These are phyloP conservation scores for Neostapfia colusana DNA, from an alignment of 176 grass and related monocot genomes.

Conservation along the genomic window DNA sequence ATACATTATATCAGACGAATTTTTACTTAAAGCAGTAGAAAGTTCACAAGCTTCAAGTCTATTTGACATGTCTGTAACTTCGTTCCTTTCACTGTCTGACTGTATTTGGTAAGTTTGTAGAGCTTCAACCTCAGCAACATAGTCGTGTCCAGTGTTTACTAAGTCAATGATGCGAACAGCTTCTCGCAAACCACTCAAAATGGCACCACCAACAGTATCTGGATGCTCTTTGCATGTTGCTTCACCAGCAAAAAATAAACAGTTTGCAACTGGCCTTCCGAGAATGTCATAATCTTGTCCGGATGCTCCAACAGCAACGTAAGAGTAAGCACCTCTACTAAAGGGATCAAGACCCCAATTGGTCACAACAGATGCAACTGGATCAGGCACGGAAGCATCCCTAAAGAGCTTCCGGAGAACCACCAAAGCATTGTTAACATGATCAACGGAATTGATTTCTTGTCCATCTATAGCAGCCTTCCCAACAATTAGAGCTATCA, in stretches of 20 bases:
- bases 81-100: constrained; percentile 85
- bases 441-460: constrained; percentile 58
- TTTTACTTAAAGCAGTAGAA: constrained; percentile 65
- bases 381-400: constrained; percentile 77
- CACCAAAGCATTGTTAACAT: constrained; percentile 81
- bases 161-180: constrained; percentile 88
- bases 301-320: constrained; percentile 89
- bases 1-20: constrained; percentile 57
- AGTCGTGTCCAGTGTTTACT: constrained; percentile 66
- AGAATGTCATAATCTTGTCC: constrained; percentile 95
- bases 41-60: constrained; percentile 81
- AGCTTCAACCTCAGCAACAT: constrained; percentile 83
- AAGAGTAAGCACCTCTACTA: constrained; percentile 94
- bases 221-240: constrained; percentile 99
- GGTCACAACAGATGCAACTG: constrained; percentile 88
- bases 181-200: constrained; percentile 98
- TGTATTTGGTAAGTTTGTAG: constrained; percentile 71
- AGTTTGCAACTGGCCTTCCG: constrained; percentile 82
- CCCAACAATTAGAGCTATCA: constrained; percentile 88
- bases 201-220: constrained; percentile 99
- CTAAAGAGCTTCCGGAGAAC: constrained; percentile 90
- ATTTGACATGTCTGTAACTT: constrained; percentile 84
- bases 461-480: constrained; percentile 91
- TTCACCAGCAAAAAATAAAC: constrained; percentile 97
- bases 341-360: constrained; percentile 97